phyloP scores from a whole-genome alignment of 2,329 filamentous ascomycete genomes.

The Westerdykella sp. region DNA sequence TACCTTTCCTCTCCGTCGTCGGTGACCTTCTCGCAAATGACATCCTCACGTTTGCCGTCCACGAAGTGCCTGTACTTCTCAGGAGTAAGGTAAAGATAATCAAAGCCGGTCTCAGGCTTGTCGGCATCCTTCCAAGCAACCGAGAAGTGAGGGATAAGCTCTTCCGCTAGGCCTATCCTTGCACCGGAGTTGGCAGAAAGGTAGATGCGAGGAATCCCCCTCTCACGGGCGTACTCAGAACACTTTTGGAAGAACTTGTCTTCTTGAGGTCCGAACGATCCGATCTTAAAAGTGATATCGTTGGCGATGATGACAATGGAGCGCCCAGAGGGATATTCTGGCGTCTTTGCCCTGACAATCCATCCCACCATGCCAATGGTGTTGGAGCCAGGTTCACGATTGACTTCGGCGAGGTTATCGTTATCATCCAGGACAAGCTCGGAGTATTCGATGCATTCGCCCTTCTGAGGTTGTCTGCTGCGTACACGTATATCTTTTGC shows the following conservation, averaged over 20 bases:
- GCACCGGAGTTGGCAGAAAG: conserved; percentile 98
- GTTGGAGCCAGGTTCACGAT: conserved; percentile 92
- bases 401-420: conserved; percentile 86
- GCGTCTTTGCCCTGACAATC: conserved; percentile 90
- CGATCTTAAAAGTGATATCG: conserved; percentile 99
- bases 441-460: conserved; percentile 88
- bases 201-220: conserved; percentile 95
- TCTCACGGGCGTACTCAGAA: conserved; percentile 86
- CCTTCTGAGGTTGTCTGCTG: conserved; percentile 74
- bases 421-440: conserved; percentile 93
- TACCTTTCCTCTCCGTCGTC: conserved; percentile 86
- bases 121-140: conserved; percentile 87
- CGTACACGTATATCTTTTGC: conserved; percentile 67
- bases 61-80: conserved; percentile 83
- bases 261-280: conserved; percentile 92
- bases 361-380: conserved; percentile 97
- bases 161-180: conserved; percentile 91
- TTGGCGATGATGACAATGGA: conserved; percentile 97
- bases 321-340: conserved; percentile 87
- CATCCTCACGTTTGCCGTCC: conserved; percentile 64
- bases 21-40: conserved; percentile 79
- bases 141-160: conserved; percentile 94
- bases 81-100: conserved; percentile 89
- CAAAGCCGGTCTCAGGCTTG: conserved; percentile 85
- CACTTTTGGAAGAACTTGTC: conserved; percentile 99